Conservation (phyloP, 108 stramenopile species). For the Fragilariopsis cylindrus region DNA sequence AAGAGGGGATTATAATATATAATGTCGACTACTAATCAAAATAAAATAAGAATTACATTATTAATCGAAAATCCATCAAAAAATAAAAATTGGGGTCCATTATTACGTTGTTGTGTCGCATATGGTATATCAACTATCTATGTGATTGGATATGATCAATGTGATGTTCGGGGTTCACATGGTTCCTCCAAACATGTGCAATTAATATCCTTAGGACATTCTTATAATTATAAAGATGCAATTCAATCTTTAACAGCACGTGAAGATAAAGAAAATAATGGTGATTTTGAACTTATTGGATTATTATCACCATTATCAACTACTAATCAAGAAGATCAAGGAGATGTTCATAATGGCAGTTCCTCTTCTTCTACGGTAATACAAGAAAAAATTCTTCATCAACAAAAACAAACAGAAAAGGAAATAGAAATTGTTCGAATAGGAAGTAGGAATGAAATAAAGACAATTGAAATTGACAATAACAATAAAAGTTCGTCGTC, state of each 20-base stretch:
- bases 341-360: not conserved
- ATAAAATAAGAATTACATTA: slow-evolving; percentile 35
- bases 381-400: not conserved
- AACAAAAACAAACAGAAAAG: not conserved
- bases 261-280: not conserved
- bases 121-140: slow-evolving; percentile 67
- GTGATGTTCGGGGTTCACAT: slow-evolving; percentile 70
- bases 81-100: slow-evolving; percentile 74
- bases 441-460: not conserved
- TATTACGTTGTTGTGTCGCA: slow-evolving; percentile 80
- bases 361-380: not conserved
- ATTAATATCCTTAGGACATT: slow-evolving; percentile 47
- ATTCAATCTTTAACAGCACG: not conserved
- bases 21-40: slow-evolving; percentile 14
- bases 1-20: not conserved
- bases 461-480: no score
- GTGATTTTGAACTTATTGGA: slow-evolving; percentile 17
- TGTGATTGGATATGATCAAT: slow-evolving; percentile 69
- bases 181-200: slow-evolving; percentile 73
- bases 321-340: slow-evolving; percentile 17
- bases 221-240: slow-evolving; percentile 54
- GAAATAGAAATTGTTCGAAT: slow-evolving; percentile 6
- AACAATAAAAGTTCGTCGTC: no score
- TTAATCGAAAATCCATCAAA: slow-evolving; percentile 80
- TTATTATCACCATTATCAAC: slow-evolving; percentile 22